These are phyloP conservation scores for Plasmodium chabaudi DNA, from an alignment of 169 alveolate genomes.

Conservation along the genomic window DNA sequence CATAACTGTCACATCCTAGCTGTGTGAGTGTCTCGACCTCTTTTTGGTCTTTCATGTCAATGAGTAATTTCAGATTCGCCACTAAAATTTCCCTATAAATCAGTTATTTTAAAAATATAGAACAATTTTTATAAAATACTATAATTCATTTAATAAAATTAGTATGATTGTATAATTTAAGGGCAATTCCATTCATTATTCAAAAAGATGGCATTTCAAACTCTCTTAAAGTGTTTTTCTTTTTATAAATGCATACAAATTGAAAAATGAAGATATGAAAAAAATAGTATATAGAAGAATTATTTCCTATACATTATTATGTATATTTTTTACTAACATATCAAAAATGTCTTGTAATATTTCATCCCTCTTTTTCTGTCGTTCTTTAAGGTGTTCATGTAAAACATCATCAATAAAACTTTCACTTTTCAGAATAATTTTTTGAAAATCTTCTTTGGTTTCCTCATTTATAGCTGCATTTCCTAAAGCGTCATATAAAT, in stretches of 20 bases:
- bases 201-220: no score
- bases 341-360: constrained; percentile 75
- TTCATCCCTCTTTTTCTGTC: constrained; percentile 73
- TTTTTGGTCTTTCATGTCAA: constrained; percentile 54
- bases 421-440: constrained; percentile 71
- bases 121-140: no score
- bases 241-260: not conserved
- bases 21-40: constrained; percentile 67
- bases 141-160: not conserved
- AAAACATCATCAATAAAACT: constrained; percentile 73
- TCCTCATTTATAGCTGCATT: constrained; percentile 65
- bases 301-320: not conserved
- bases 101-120: not conserved
- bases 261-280: not conserved
- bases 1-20: constrained; percentile 75
- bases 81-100: constrained; percentile 66
- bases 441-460: constrained; percentile 43
- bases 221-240: not conserved
- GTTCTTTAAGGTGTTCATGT: constrained; percentile 57
- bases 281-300: not conserved
- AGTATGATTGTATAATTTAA: not conserved
- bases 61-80: constrained; percentile 49
- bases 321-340: constrained; percentile 29
- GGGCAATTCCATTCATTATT: not conserved
- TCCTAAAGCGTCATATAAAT: constrained; percentile 48